Percentiles rank a stretch among this genome's conserved stretches.
phyloP scores from a whole-genome alignment of 2,329 filamentous ascomycete genomes.

The Ophiostoma pallidulum region DNA sequence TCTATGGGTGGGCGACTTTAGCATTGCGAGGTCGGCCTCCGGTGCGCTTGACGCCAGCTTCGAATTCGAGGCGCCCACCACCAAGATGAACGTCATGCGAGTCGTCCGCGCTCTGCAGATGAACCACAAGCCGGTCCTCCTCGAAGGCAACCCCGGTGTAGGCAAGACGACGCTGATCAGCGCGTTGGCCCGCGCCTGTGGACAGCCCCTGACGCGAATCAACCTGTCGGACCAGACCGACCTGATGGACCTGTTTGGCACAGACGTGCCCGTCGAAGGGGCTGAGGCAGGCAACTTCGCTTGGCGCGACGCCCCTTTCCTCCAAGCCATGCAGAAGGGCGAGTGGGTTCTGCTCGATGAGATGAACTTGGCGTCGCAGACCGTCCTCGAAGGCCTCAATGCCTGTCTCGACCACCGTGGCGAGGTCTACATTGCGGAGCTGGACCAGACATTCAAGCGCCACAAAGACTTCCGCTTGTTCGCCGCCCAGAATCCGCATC shows the following conservation, averaged over 20 bases:
- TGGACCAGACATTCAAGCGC: constrained; percentile 86
- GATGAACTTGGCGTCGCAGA: constrained; percentile 97
- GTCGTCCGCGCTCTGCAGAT: constrained; percentile 83
- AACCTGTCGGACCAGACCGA: constrained; percentile 98
- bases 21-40: constrained; percentile 43
- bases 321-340: constrained; percentile 92
- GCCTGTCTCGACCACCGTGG: constrained; percentile 94
- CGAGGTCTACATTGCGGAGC: constrained; percentile 88
- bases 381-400: constrained; percentile 90
- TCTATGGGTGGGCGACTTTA: constrained; percentile 67
- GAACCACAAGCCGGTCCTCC: constrained; percentile 70
- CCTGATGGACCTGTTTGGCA: constrained; percentile 93
- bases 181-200: constrained; percentile 70
- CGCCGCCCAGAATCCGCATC: constrained; percentile 93
- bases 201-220: constrained; percentile 79
- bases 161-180: constrained; percentile 92
- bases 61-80: constrained; percentile 82
- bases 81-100: constrained; percentile 79
- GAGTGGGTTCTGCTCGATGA: constrained; percentile 96
- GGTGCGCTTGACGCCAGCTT: constrained; percentile 48
- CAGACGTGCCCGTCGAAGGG: constrained; percentile 92
- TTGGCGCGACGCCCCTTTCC: constrained; percentile 91
- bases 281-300: constrained; percentile 82
- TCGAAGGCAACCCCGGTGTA: constrained; percentile 96
- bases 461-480: constrained; percentile 91